These are phyloP conservation scores for Buddleja alternifolia DNA, from an alignment of 257 asterid species.

Conservation along the genomic window DNA sequence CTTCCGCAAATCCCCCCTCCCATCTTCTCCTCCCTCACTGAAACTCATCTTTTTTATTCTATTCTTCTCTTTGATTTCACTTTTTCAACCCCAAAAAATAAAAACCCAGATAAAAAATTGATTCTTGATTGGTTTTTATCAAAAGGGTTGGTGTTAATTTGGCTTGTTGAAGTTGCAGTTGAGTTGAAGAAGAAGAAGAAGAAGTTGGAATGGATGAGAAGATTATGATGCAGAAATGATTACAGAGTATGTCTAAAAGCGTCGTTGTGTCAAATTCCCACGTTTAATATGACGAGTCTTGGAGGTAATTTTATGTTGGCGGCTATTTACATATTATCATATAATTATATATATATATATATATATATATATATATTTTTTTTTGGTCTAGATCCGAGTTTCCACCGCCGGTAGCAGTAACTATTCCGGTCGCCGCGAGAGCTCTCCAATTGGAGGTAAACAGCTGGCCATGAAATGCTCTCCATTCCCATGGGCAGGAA, in stretches of 20 bases:
- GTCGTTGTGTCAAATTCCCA: constrained; percentile 13
- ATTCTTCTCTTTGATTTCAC: neutral
- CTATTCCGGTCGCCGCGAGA: too few relatives aligned
- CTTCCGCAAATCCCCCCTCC: constrained; percentile 62
- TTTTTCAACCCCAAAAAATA: constrained; percentile 19
- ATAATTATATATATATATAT: too few relatives aligned
- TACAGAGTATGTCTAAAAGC: neutral
- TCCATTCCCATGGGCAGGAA: too few relatives aligned
- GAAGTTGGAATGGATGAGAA: constrained; percentile 6
- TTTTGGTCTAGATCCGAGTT: too few relatives aligned
- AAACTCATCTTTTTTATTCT: constrained; percentile 61
- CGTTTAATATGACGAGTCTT: neutral
- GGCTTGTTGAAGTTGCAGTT: neutral
- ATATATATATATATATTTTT: too few relatives aligned
- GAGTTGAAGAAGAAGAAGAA: constrained; percentile 9
- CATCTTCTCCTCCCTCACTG: constrained; percentile 79
- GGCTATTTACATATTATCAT: too few relatives aligned
- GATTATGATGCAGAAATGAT: neutral
- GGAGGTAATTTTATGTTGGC: neutral
- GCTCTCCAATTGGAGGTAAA: too few relatives aligned
- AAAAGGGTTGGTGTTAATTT: neutral
- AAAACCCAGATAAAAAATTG: constrained; percentile 22
- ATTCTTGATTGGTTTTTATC: neutral
- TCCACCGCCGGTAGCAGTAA: too few relatives aligned
- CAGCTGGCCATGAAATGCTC: too few relatives aligned